Conservation (phyloP, 768 basidiomycete genomes). For the Lactarius hengduanensis region DNA sequence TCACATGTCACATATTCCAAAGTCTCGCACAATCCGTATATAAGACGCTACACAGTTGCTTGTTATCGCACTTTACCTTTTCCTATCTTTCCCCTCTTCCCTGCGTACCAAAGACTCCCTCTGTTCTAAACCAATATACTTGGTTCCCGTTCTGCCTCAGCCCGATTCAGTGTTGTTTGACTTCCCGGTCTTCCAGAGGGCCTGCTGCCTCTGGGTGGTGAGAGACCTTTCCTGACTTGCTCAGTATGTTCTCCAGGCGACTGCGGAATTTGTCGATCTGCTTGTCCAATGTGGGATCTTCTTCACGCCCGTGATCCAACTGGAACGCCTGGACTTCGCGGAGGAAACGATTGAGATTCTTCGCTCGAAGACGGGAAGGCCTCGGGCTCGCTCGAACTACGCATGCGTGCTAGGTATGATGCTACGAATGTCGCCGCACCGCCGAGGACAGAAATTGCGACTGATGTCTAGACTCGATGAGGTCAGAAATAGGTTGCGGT, state of each 20-base stretch:
- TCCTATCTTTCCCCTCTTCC: no score
- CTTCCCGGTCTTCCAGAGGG: no score
- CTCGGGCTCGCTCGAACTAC: conserved; percentile 72
- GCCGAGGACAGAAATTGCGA: conserved; percentile 46
- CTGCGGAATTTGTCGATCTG: conserved; percentile 38
- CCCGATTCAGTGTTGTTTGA: no score
- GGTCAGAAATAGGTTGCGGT: not conserved
- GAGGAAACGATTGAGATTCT: conserved; percentile 65
- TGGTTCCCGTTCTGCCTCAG: no score
- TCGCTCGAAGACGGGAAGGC: conserved; percentile 50
- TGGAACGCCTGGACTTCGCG: conserved; percentile 58
- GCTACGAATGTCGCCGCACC: conserved; percentile 68
- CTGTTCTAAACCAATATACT: no score
- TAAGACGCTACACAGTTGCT: no score
- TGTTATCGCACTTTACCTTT: no score
- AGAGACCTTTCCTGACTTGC: conserved; percentile 35
- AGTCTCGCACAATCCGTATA: no score
- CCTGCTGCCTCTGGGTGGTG: not conserved
- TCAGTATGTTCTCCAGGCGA: conserved; percentile 49
- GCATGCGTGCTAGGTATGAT: conserved; percentile 68
- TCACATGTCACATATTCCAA: no score
- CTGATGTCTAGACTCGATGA: conserved; percentile 34
- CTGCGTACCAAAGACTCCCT: no score
- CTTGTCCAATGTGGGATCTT: conserved; percentile 14
- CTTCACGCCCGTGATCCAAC: conserved; percentile 36